Evolutionary conservation across 805 yeast species (phyloP), one percentile per base, ranked within the genome.

Genomic region (Helenozyma rhizophorensis): DNA sequence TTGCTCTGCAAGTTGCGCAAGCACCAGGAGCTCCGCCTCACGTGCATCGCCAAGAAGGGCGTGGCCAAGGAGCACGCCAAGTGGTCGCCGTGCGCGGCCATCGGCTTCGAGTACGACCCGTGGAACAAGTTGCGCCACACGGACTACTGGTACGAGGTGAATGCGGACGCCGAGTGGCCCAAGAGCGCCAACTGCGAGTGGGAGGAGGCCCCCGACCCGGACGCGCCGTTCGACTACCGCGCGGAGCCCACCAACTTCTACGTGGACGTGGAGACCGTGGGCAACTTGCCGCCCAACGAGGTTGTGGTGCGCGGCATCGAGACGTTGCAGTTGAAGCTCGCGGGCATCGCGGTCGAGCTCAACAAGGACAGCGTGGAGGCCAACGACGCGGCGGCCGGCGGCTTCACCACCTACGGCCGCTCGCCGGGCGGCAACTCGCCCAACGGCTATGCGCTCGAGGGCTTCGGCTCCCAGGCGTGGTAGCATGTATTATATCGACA

Each of bases 61-160:
- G 88, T 88, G 38, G 85, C 96, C 30, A 89, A 89, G 58, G 99
- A 93, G 58, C 99, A 93, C 56, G 96, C 98, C 30, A 93, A 93
- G 55, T 93, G 99, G 99, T 81, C 93, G 6, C 97, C 98, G 9
- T 83, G 95, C 46, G 75, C 97, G 0, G 97, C 97, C 14, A 76
- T 90, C 34, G 97, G 95, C 13, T 90, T 90, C 51, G 98, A 90
- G 60, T 90, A 90, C 54, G 98, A 90, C 53, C 98, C 99, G n/a
- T 90, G 96, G 94, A 93, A 93, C 63, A 93, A 90, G 62, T 72
- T 93, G 51, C 82, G 84, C 55, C 98, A 93, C 58, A 93, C 98
- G 0, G 96, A 88, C 50, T 85, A 76, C 54, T 93, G 99, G 99
- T 86, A 83, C 57, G 98, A 93, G 62, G 90, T 80, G 42, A 83